Percentiles rank a stretch among this genome's conserved stretches.
Conservation (phyloP, 768 basidiomycete genomes). For the Termitomyces titanicus region DNA sequence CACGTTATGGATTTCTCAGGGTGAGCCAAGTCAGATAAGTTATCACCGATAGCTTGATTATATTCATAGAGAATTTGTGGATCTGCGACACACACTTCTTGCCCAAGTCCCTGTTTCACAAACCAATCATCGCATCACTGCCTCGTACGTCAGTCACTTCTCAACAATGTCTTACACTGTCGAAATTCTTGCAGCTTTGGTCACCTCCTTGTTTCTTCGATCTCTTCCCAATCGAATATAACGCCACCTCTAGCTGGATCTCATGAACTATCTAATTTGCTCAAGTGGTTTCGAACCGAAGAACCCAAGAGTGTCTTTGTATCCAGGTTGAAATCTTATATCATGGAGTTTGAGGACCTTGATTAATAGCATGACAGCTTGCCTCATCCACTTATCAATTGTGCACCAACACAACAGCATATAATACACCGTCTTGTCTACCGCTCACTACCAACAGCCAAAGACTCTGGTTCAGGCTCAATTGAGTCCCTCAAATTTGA, state of each 20-base stretch:
- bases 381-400: conserved; percentile 31
- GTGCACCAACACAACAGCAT: conserved; percentile 25
- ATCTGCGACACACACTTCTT: conserved; percentile 10
- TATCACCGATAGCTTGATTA: neutral
- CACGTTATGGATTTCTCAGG: conserved; percentile 28
- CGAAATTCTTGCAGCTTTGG: conserved; percentile 43
- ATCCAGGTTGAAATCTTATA: conserved; percentile 36
- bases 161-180: neutral
- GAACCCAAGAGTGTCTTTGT: conserved; percentile 39
- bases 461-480: neutral
- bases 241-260: conserved; percentile 45
- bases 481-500: conserved; percentile 35
- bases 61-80: conserved; percentile 1
- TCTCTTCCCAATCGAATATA: conserved; percentile 33
- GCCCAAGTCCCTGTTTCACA: neutral
- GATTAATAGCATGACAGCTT: conserved; percentile 25
- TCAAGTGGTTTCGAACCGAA: conserved; percentile 39
- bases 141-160: conserved; percentile 35
- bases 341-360: neutral
- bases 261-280: conserved; percentile 35
- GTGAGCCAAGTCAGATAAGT: conserved; percentile 20
- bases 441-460: conserved; percentile 25
- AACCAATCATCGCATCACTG: conserved; percentile 24
- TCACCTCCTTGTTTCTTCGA: conserved; percentile 48
- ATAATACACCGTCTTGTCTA: conserved; percentile 49